Percentiles rank a stretch among this genome's conserved stretches.
phyloP scores from a whole-genome alignment of 192 early-diverging fungal species.

The Backusella psychrophila region DNA sequence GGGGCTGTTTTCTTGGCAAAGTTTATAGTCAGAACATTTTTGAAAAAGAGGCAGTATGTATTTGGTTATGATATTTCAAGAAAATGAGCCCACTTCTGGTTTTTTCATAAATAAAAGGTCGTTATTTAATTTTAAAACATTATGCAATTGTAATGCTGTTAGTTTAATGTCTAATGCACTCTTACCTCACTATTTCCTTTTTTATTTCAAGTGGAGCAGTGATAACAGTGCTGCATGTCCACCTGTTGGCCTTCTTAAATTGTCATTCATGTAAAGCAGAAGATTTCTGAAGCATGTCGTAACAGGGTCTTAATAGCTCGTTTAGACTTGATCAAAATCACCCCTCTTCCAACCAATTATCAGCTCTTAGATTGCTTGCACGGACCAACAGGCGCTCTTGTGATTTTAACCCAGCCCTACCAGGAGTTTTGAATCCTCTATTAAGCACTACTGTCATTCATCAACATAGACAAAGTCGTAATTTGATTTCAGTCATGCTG shows the following conservation, averaged over 20 bases:
- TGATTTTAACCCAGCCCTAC: slow-evolving; percentile 73
- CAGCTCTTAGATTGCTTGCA: slow-evolving; percentile 63
- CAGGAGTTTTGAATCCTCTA: slow-evolving; percentile 72
- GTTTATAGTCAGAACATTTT: no score
- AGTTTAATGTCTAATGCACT: background rate
- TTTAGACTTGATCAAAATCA: slow-evolving; percentile 93
- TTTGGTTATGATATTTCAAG: slow-evolving; percentile 31
- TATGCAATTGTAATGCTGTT: background rate
- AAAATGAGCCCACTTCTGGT: slow-evolving; percentile 38
- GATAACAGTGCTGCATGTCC: slow-evolving; percentile 84
- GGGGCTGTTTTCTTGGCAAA: no score
- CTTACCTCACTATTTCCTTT: slow-evolving; percentile 60
- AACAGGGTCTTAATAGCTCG: slow-evolving; percentile 94
- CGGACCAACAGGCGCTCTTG: slow-evolving; percentile 80
- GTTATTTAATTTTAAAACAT: background rate
- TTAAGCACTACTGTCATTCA: slow-evolving; percentile 60
- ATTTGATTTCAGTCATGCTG: slow-evolving; percentile 41
- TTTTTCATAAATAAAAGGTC: background rate
- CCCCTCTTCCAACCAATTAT: slow-evolving; percentile 93
- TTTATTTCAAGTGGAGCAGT: slow-evolving; percentile 87
- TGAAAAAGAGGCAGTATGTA: no score
- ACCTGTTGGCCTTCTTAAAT: slow-evolving; percentile 67
- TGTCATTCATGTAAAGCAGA: slow-evolving; percentile 68
- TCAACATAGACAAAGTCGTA: slow-evolving; percentile 66
- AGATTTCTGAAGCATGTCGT: background rate